Conservation (phyloP, 2,329 filamentous ascomycete genomes). For the Hymenoscyphus scutula region DNA sequence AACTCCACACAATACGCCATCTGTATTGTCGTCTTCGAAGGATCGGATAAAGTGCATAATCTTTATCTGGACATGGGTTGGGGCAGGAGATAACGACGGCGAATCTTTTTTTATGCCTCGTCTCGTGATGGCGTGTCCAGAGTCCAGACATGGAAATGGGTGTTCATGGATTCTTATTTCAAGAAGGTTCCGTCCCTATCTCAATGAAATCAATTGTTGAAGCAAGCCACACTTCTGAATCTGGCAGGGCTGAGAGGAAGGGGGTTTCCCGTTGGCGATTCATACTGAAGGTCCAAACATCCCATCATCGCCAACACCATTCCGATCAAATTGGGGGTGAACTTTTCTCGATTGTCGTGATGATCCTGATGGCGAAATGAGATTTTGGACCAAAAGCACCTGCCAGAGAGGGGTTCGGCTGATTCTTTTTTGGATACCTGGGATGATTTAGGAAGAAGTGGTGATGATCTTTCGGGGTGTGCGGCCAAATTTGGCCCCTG, state of each 20-base stretch:
- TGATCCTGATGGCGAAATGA: constrained; percentile 1
- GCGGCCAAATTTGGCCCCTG: neutral
- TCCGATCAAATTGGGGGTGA: neutral
- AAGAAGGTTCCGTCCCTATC: neutral
- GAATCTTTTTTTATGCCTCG: neutral
- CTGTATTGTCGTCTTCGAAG: neutral
- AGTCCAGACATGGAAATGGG: neutral
- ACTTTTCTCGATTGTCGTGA: neutral
- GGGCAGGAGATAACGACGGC: constrained; percentile 1
- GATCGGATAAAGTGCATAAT: neutral
- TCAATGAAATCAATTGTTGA: neutral
- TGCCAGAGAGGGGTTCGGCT: neutral
- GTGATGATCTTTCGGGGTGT: neutral
- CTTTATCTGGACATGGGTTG: neutral
- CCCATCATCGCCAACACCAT: neutral
- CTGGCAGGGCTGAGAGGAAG: neutral
- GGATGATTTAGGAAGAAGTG: neutral
- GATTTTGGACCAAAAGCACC: neutral
- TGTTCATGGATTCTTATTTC: neutral
- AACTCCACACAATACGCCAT: neutral
- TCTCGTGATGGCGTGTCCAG: neutral
- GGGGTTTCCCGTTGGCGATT: neutral
- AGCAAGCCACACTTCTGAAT: neutral
- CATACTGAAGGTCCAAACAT: neutral
- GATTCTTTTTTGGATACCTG: neutral